Evolutionary conservation across 176 grass and related monocot species (phyloP), one percentile per base, ranked within the genome.

Genomic region (Luzula sylvatica): DNA sequence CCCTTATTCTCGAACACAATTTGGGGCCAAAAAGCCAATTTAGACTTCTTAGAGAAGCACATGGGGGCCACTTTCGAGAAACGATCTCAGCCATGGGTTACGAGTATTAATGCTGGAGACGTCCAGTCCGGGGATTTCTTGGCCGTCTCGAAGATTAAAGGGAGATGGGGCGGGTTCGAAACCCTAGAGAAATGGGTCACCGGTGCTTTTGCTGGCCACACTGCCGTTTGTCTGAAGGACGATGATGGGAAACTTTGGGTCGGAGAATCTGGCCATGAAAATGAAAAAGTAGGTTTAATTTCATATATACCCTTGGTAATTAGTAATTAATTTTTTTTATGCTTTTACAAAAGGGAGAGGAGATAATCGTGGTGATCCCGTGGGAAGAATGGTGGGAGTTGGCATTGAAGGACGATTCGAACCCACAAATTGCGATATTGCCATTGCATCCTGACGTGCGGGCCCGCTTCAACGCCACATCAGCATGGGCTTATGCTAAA

Each of bases 141-240:
- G 35, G 92, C 86, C 30, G 68, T 90, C 14, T 98, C 92, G 11
- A 98, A 98, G 61, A 90, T 98, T 26, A 65, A 85, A 23, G 92
- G 92, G 20, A 84, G 92, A 20, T 98, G 92, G 92, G 92, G 92
- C 49, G 92, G 92, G 15, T 98, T 98, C 58, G 78, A 98, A 63
- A 87, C 86, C 26, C 65, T 98, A 50, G 92, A 90, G 69, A 98
- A 98, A 74, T 98, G 92, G 92, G 92, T 90, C 39, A 90, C 86
- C 7, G 93, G 93, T 5, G 86, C 93, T 57, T 99, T 99, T 52
- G 93, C 93, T 61, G 93, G 93, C 15, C 93, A 99, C 50, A 99
- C 93, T 48, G 86, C 86, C 12, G 93, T 92, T 32, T 81, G 79
- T 65, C 65, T 99, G 58, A 99, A 99, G 61, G 93, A 99, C 78